Evolutionary conservation across 768 basidiomycete species (phyloP).

Genomic region (Podaxis sp.): DNA sequence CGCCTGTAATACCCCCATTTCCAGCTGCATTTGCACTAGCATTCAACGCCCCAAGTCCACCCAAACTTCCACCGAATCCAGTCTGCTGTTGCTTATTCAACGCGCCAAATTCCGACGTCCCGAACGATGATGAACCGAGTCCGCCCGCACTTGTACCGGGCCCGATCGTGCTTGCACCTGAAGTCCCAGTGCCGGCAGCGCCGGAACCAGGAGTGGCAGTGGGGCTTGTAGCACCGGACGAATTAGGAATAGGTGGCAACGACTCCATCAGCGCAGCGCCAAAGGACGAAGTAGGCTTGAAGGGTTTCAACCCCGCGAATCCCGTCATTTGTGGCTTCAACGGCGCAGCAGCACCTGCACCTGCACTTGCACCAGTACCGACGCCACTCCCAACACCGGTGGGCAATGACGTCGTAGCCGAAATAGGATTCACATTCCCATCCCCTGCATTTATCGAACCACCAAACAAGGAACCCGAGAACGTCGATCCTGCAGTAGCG

Average conservation of each 20-base stretch:
- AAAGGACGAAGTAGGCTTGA: conserved; percentile 82
- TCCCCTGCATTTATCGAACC: conserved; percentile 25
- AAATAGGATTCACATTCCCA: conserved; percentile 27
- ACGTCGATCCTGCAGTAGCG: conserved; percentile 39
- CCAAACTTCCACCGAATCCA: conserved; percentile 5
- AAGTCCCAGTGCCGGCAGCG: conserved; percentile 22
- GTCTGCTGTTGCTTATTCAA: conserved; percentile 14
- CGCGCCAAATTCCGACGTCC: conserved; percentile 3
- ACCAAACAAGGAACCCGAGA: conserved; percentile 49
- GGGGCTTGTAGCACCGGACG: conserved; percentile 47
- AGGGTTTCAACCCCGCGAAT: conserved; percentile 67
- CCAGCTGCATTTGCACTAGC: conserved; percentile 9
- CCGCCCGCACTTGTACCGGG: background rate
- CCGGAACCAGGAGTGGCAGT: conserved; percentile 37
- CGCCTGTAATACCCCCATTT: background rate
- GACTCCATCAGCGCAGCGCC: conserved; percentile 74
- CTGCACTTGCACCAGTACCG: background rate
- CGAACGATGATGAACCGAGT: background rate
- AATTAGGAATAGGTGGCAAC: conserved; percentile 72
- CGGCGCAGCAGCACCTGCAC: conserved; percentile 20
- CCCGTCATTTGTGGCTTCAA: conserved; percentile 51
- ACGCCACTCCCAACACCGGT: conserved; percentile 8
- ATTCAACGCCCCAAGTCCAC: conserved; percentile 5
- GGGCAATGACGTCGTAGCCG: conserved; percentile 13
- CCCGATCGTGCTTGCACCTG: background rate